These are phyloP conservation scores for Leersia perrieri DNA, from an alignment of 176 grass and related monocot genomes.

Conservation along the genomic window DNA sequence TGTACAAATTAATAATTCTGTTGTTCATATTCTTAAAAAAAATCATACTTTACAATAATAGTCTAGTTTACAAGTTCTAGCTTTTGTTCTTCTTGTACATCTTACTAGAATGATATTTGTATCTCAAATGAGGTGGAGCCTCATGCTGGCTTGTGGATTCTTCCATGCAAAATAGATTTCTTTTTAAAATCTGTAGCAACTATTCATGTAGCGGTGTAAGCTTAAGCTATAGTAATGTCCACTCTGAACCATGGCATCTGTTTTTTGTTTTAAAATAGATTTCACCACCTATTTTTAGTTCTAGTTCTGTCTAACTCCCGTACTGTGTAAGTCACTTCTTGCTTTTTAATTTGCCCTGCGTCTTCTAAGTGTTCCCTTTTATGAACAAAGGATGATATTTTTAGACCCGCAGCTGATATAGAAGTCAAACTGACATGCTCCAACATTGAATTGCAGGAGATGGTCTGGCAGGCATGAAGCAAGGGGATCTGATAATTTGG, in stretches of 20 bases:
- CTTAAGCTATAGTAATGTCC: background rate
- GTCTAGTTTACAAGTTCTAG: background rate
- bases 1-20: background rate
- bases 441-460: slow-evolving; percentile 44
- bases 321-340: background rate
- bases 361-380: background rate
- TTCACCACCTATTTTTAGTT: background rate
- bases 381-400: background rate
- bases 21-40: background rate
- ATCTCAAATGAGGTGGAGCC: background rate
- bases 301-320: background rate
- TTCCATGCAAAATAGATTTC: too few relatives aligned
- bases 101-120: background rate
- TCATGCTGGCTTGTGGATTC: background rate
- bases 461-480: slow-evolving; percentile 92
- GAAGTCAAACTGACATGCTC: background rate
- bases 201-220: background rate
- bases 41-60: background rate
- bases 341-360: background rate
- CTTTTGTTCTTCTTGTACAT: background rate
- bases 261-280: too few relatives aligned
- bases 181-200: background rate
- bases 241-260: background rate
- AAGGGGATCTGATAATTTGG: slow-evolving; percentile 94
- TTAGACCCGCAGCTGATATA: background rate